phyloP scores from a whole-genome alignment of 768 basidiomycete genomes.

The Grammothele lineata region DNA sequence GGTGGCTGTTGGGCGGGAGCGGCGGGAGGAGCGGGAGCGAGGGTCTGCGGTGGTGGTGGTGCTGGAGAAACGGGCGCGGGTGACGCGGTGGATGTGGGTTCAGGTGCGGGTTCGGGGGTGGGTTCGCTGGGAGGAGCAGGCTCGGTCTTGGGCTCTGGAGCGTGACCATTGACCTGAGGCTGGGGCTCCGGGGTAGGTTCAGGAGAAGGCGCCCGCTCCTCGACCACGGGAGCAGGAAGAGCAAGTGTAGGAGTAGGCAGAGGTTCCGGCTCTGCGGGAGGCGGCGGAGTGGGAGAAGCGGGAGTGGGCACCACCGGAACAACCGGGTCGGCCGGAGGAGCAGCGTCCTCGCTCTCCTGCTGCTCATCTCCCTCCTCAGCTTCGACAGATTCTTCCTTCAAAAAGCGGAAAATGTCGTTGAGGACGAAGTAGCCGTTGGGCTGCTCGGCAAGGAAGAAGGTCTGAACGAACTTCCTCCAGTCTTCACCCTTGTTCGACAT shows the following conservation, averaged over 20 bases:
- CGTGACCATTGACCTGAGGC: slow-evolving; percentile 38
- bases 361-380: slow-evolving; percentile 65
- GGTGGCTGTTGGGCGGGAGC: slow-evolving; percentile 22
- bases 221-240: slow-evolving; percentile 33
- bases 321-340: slow-evolving; percentile 5
- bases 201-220: slow-evolving; percentile 27
- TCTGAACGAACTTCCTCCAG: slow-evolving; percentile 99
- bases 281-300: slow-evolving; percentile 32
- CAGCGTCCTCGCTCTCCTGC: slow-evolving; percentile 48
- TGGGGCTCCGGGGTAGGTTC: slow-evolving; percentile 35
- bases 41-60: slow-evolving; percentile 22
- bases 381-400: slow-evolving; percentile 88
- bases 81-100: slow-evolving; percentile 24
- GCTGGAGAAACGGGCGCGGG: slow-evolving; percentile 29
- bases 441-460: slow-evolving; percentile 99
- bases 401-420: slow-evolving; percentile 99
- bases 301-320: slow-evolving; percentile 24
- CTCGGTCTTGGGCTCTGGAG: slow-evolving; percentile 30
- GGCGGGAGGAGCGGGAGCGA: slow-evolving; percentile 20
- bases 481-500: slow-evolving; percentile 90
- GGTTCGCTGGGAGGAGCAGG: slow-evolving; percentile 28
- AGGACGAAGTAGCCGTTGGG: slow-evolving; percentile 99
- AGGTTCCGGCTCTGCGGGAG: slow-evolving; percentile 22
- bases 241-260: slow-evolving; percentile 31
- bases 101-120: slow-evolving; percentile 27